A percentile compares a stretch with the other conserved stretches of the same genome.
Evolutionary conservation across 106 monocot genomes (phyloP).

Genomic region (Dendrobium officinale): DNA sequence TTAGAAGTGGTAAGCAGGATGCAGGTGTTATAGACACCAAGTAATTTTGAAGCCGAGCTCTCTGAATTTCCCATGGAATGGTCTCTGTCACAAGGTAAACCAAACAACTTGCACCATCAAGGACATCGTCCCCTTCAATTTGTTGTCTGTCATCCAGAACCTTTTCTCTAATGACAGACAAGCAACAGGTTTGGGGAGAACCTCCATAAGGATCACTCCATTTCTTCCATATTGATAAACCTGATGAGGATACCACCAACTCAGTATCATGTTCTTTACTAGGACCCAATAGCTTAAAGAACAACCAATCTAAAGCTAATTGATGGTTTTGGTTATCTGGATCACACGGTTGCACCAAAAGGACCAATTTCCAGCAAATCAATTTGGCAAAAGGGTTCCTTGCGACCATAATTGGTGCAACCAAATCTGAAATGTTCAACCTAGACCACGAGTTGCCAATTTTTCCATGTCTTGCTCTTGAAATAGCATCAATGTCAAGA

Average conservation of each 20-base stretch:
- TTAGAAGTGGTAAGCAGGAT: slow-evolving; percentile 69
- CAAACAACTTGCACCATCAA: slow-evolving; percentile 47
- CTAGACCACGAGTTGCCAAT: slow-evolving; percentile 47
- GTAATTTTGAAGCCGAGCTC: slow-evolving; percentile 40
- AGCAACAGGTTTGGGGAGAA: slow-evolving; percentile 26
- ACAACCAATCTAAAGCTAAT: slow-evolving; percentile 60
- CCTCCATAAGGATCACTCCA: slow-evolving; percentile 8
- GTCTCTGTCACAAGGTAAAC: slow-evolving; percentile 55
- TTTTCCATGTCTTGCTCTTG: slow-evolving; percentile 36
- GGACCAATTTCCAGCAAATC: slow-evolving; percentile 70
- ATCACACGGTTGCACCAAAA: slow-evolving; percentile 27
- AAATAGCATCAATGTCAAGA: slow-evolving; percentile 51
- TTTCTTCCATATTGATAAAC: slow-evolving; percentile 67
- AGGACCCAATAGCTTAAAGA: slow-evolving; percentile 55
- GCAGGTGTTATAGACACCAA: slow-evolving; percentile 47
- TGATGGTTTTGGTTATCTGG: slow-evolving; percentile 18
- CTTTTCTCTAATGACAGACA: slow-evolving; percentile 48
- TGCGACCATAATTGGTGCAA: slow-evolving; percentile 48
- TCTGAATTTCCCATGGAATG: slow-evolving; percentile 65
- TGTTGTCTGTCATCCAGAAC: slow-evolving; percentile 10
- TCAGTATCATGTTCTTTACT: slow-evolving; percentile 22
- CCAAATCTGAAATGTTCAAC: slow-evolving; percentile 53
- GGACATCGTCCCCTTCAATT: slow-evolving; percentile 23
- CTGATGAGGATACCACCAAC: slow-evolving; percentile 29
- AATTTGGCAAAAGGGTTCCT: slow-evolving; percentile 53